phyloP scores from a whole-genome alignment of 495 filamentous ascomycete species.

The Penicillium cataractarum region DNA sequence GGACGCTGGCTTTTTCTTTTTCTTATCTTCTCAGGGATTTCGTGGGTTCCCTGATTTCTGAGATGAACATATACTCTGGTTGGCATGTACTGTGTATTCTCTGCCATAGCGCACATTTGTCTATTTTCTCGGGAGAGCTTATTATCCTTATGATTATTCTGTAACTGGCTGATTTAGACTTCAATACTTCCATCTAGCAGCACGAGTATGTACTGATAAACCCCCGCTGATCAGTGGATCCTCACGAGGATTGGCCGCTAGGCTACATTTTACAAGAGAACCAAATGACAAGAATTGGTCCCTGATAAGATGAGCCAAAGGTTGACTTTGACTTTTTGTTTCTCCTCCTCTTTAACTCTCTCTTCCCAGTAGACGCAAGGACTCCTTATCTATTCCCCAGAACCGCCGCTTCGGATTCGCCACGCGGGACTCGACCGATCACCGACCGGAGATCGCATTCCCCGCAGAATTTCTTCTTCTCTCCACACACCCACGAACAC shows the following conservation, averaged over 20 bases:
- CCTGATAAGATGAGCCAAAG: background rate
- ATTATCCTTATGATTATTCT: background rate
- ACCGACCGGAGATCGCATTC: conserved; percentile 20
- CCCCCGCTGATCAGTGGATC: conserved; percentile 28
- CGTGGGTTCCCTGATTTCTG: conserved; percentile 5
- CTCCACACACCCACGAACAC: conserved; percentile 9
- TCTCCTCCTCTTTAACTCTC: background rate
- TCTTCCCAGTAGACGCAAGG: background rate
- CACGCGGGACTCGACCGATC: conserved; percentile 17
- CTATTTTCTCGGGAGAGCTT: conserved; percentile 5
- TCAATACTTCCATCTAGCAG: background rate
- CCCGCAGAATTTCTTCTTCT: conserved; percentile 33
- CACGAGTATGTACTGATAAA: conserved; percentile 12
- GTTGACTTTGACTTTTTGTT: conserved; percentile 1
- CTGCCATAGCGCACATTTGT: conserved; percentile 28
- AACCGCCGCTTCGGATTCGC: conserved; percentile 11
- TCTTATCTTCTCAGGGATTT: conserved; percentile 19
- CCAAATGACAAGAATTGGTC: background rate
- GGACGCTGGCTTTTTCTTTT: conserved; percentile 15
- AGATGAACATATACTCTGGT: conserved; percentile 34
- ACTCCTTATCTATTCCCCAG: conserved; percentile 10
- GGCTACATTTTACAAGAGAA: background rate
- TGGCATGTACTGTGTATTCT: conserved; percentile 29
- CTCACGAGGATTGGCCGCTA: conserved; percentile 11
- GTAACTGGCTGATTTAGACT: no score